A percentile compares a stretch with the other conserved stretches of the same genome.
These are phyloP conservation scores for Euphorbia celastroides DNA, from an alignment of 441 rosid genomes.

Conservation along the genomic window DNA sequence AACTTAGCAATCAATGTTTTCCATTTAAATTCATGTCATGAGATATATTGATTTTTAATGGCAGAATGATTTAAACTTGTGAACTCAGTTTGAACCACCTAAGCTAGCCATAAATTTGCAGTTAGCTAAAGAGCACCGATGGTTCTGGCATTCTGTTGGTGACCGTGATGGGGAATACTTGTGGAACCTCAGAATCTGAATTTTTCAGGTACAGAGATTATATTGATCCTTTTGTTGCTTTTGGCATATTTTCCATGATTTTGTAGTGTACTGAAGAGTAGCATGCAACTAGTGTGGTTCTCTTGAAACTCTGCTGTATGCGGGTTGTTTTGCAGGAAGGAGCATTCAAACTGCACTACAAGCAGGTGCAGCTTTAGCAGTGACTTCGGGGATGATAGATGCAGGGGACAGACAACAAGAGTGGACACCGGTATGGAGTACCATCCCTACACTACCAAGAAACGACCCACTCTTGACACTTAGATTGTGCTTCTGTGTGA, in stretches of 20 bases:
- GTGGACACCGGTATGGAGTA: conserved; percentile 74
- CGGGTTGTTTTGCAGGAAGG: conserved; percentile 49
- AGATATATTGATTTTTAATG: background rate
- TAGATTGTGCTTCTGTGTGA: conserved; percentile 21
- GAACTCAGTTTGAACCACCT: background rate
- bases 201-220: background rate
- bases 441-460: conserved; percentile 75
- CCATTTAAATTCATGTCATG: background rate
- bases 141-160: background rate
- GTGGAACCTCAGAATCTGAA: background rate
- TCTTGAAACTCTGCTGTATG: background rate
- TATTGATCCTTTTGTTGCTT: background rate
- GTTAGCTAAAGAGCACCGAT: background rate
- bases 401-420: conserved; percentile 83
- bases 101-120: background rate
- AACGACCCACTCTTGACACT: conserved; percentile 54
- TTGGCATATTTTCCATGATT: background rate
- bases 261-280: too few relatives aligned
- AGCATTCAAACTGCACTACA: conserved; percentile 65
- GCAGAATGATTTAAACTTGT: background rate
- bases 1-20: background rate
- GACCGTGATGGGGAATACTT: background rate
- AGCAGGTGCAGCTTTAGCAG: conserved; percentile 79
- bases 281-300: background rate
- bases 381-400: conserved; percentile 67